A percentile compares a stretch with the other conserved stretches of the same genome.
These are phyloP conservation scores for Coemansia furcata DNA, from an alignment of 192 early-diverging fungal genomes.

Conservation along the genomic window DNA sequence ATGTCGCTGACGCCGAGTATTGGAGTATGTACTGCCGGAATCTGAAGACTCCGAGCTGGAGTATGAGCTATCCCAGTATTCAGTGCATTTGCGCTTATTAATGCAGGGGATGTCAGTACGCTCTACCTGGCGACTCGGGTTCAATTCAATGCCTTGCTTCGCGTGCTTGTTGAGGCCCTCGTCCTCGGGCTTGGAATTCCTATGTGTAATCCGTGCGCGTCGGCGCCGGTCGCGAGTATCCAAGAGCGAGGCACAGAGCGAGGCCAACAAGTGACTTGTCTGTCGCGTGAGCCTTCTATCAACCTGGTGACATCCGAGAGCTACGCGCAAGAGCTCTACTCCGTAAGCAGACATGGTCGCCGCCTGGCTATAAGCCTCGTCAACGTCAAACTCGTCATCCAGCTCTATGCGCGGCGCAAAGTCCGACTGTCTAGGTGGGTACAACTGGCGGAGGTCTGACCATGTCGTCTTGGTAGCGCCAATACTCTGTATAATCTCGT, in stretches of 20 bases:
- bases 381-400: background rate
- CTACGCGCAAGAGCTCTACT: background rate
- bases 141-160: background rate
- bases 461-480: background rate
- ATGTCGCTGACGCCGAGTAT: background rate
- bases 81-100: background rate
- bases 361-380: background rate
- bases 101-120: background rate
- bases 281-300: background rate
- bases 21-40: background rate
- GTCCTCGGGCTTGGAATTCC: background rate
- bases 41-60: background rate
- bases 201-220: background rate
- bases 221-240: background rate
- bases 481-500: background rate
- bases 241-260: background rate
- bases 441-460: background rate
- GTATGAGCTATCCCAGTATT: background rate
- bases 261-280: background rate
- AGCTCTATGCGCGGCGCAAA: background rate
- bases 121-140: background rate
- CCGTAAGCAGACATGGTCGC: background rate
- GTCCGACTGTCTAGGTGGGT: background rate
- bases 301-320: background rate
- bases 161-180: background rate